phyloP scores from a whole-genome alignment of 164 flowering plant genomes.

The Vitis vinifera region DNA sequence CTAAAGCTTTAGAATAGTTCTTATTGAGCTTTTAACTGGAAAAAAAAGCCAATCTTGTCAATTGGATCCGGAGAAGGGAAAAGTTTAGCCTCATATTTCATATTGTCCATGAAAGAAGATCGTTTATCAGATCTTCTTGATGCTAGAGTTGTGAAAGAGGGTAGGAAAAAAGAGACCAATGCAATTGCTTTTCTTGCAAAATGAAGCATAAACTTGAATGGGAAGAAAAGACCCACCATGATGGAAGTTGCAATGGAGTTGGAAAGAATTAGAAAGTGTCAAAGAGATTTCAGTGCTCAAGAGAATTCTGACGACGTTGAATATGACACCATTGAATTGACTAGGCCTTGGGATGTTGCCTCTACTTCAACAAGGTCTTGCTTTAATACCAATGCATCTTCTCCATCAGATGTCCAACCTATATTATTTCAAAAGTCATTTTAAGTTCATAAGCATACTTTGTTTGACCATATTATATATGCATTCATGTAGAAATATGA shows the following conservation, averaged over 20 bases:
- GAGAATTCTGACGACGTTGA: too few relatives aligned
- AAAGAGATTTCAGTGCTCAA: too few relatives aligned
- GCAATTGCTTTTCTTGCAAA: slow-evolving; percentile 17
- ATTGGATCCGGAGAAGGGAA: slow-evolving; percentile 7
- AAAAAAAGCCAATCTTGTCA: slow-evolving; percentile 16
- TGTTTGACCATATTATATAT: too few relatives aligned
- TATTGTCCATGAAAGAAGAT: slow-evolving; percentile 15
- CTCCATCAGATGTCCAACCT: too few relatives aligned
- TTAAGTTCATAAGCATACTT: too few relatives aligned
- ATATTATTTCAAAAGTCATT: too few relatives aligned
- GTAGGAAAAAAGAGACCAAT: slow-evolving; percentile 17
- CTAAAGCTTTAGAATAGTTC: slow-evolving; percentile 20
- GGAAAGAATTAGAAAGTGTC: slow-evolving; percentile 1
- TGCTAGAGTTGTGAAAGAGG: slow-evolving; percentile 6
- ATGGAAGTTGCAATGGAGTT: slow-evolving; percentile 16
- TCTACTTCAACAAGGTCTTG: too few relatives aligned
- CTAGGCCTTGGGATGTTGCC: too few relatives aligned
- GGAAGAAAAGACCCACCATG: slow-evolving; percentile 23
- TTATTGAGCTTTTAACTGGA: slow-evolving; percentile 25
- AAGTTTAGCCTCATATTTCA: slow-evolving; percentile 20
- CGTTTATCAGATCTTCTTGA: slow-evolving; percentile 18
- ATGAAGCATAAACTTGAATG: slow-evolving; percentile 16
- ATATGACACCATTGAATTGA: too few relatives aligned
- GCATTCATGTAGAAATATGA: too few relatives aligned
- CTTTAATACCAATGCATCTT: too few relatives aligned